Percentiles rank a stretch among this genome's conserved stretches.
phyloP scores from a whole-genome alignment of 768 basidiomycete species.

The Daedaleopsis sinensis region DNA sequence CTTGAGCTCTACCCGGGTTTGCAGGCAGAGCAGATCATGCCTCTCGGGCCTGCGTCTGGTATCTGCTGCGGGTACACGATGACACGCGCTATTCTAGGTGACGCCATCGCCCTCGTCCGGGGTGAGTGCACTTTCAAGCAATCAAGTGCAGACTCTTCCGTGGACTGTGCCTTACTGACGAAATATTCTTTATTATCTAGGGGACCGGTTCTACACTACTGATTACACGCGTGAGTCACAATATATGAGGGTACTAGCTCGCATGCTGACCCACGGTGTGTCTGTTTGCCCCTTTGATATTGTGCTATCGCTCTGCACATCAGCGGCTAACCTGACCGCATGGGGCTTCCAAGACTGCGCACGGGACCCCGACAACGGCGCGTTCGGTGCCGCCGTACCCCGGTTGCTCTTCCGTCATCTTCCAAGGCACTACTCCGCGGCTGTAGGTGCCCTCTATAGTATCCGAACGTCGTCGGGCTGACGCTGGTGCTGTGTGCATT shows the following conservation, averaged over 20 bases:
- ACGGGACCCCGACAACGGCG: constrained; percentile 64
- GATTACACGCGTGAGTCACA: constrained; percentile 70
- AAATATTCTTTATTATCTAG: constrained; percentile 26
- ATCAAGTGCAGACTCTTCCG: background rate
- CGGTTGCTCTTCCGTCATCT: constrained; percentile 74
- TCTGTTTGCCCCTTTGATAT: too few species aligned
- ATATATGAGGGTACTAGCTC: background rate
- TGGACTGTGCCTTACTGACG: too few species aligned
- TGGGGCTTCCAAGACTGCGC: constrained; percentile 82
- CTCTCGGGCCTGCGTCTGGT: constrained; percentile 64
- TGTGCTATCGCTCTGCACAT: too few species aligned
- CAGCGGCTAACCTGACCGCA: constrained; percentile 73
- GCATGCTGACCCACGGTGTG: background rate
- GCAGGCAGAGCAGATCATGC: constrained; percentile 27
- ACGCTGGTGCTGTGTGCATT: background rate
- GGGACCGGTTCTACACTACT: constrained; percentile 78
- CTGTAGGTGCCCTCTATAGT: constrained; percentile 25
- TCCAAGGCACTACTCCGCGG: constrained; percentile 68
- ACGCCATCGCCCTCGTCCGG: constrained; percentile 74
- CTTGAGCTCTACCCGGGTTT: constrained; percentile 72
- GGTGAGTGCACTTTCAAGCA: constrained; percentile 5
- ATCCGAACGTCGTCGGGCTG: background rate
- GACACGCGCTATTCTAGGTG: constrained; percentile 80
- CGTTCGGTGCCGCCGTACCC: constrained; percentile 79
- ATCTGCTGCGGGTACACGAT: constrained; percentile 84